Base-by-base conservation (phyloP, 208 protist species). In the Trypanosoma melophagium region DNA sequence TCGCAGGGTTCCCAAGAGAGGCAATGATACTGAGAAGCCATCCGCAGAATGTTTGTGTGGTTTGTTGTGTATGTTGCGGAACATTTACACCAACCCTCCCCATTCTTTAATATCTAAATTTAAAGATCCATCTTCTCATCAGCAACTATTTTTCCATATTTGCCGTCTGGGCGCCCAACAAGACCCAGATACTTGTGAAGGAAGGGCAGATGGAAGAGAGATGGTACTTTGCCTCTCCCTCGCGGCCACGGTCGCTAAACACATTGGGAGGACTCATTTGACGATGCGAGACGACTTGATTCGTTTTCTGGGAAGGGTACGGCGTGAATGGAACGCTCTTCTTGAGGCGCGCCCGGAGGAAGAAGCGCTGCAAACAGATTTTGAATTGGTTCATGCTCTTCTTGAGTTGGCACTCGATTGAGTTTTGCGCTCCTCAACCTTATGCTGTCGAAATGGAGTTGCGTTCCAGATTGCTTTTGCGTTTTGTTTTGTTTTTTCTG, bases 201-300 rank as follows among this genome's bases (percentile, higher is more conserved):
- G 28, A 25, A 25, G 38, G 3, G 57, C n/a, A 35, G 59, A 68
- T 31, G 24, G 3, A 62, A 5, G 50, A 28, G 69, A 60, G 31
- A 51, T 74, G 57, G 31, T 51, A 14, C 61, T 64, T 40, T 69
- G 51, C 49, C 60, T 74, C n/a, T 66, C 69, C 16, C 60, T 74
- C 38, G 60, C 69, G 28, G 59, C 69, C 13, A 24, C 41, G 3
- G 49, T 88, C 10, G 71, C 79, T 13, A 66, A 69, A 28, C 55
- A 63, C 47, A 72, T 88, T 56, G 50, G 40, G 12, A 63, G 62
- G 25, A 76, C 67, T 50, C 63, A 74, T 51, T 69, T 88, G 52
- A 66, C 66, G 0, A 88, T 88, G 79, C 76, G 80, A 22, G 64
- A 72, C 14, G 75, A 84, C 47, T 50, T 88, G 41, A 76, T 82